A percentile compares a stretch with the other conserved stretches of the same genome.
These are phyloP conservation scores for Streptanthus diversifolius DNA, from an alignment of 345 rosid genomes.

Conservation along the genomic window DNA sequence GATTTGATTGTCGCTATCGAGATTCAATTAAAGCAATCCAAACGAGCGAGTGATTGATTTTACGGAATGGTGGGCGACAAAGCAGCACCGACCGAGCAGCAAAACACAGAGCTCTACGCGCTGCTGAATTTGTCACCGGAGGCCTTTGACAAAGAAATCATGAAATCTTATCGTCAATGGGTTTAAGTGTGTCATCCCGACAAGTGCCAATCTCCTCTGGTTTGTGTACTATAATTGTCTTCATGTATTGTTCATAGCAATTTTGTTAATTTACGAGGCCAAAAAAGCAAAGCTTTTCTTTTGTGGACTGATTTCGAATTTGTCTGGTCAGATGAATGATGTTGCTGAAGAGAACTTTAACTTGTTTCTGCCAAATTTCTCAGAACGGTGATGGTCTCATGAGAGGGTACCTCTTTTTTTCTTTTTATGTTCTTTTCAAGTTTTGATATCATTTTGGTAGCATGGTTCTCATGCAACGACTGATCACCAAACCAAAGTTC, in stretches of 20 bases:
- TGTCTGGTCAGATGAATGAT: conserved; percentile 71
- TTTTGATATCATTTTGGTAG: neutral
- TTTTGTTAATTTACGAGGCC: neutral
- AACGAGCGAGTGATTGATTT: neutral
- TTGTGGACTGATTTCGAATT: neutral
- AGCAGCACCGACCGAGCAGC: conserved; percentile 36
- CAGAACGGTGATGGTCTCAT: conserved; percentile 83
- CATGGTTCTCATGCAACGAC: no score
- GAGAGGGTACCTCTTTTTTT: conserved; percentile 87
- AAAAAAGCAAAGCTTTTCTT: conserved; percentile 3
- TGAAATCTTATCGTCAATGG: conserved; percentile 86
- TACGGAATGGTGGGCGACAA: conserved; percentile 23
- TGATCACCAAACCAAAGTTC: no score
- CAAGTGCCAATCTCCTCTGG: conserved; percentile 72
- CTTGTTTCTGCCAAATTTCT: conserved; percentile 65
- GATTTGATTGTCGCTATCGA: neutral
- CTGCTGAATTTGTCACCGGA: conserved; percentile 83
- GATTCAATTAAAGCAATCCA: neutral
- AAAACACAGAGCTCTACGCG: conserved; percentile 74
- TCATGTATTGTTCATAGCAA: neutral
- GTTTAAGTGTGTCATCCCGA: conserved; percentile 98
- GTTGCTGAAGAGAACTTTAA: conserved; percentile 77
- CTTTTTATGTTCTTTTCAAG: neutral
- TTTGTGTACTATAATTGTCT: conserved; percentile 14
- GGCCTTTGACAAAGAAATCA: conserved; percentile 87